Conservation (phyloP, 139 green algal species). For the Chlorella sp. region DNA sequence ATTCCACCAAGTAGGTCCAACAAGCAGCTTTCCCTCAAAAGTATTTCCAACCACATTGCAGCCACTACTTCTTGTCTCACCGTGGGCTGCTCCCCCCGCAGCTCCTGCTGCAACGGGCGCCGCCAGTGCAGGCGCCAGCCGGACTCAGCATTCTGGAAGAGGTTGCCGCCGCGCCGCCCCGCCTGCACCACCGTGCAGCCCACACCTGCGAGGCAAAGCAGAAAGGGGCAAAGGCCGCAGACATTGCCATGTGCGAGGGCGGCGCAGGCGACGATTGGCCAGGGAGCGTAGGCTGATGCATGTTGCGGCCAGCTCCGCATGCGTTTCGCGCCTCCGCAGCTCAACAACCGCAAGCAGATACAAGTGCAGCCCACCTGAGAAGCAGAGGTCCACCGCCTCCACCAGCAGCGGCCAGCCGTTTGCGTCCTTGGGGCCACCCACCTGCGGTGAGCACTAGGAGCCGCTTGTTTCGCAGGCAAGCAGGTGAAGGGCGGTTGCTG, state of each 20-base stretch:
- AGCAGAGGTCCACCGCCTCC: constrained; percentile 51
- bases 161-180: constrained; percentile 58
- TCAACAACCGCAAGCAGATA: too few relatives aligned
- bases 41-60: too few relatives aligned
- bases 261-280: too few relatives aligned
- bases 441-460: neutral
- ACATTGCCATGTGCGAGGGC: too few relatives aligned
- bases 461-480: constrained; percentile 12
- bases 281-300: neutral
- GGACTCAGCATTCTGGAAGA: constrained; percentile 63
- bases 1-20: too few relatives aligned
- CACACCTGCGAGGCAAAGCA: constrained; percentile 15
- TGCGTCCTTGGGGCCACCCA: too few relatives aligned
- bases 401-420: constrained; percentile 37
- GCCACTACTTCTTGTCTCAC: constrained; percentile 8
- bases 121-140: constrained; percentile 45
- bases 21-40: too few relatives aligned
- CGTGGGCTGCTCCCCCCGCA: constrained; percentile 20
- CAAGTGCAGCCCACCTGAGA: constrained; percentile 38
- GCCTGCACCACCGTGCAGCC: constrained; percentile 45
- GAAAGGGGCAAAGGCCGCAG: too few relatives aligned
- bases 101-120: constrained; percentile 32
- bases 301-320: too few relatives aligned
- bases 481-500: too few relatives aligned
- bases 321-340: too few relatives aligned